A percentile compares a stretch with the other conserved stretches of the same genome.
phyloP scores from a whole-genome alignment of 352 stramenopile genomes.

The Phytophthora boehmeriae region DNA sequence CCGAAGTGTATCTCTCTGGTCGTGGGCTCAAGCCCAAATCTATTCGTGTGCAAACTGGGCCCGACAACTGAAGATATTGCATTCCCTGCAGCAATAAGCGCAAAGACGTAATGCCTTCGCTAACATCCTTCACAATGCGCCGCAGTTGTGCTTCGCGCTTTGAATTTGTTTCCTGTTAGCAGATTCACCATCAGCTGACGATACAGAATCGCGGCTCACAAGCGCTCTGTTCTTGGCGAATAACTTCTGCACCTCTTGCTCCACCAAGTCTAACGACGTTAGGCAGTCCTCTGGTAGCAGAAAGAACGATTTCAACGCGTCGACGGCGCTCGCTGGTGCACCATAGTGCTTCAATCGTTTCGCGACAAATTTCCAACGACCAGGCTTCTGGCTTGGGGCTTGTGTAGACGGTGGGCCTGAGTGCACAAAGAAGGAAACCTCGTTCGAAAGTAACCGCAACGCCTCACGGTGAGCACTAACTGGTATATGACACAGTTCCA shows the following conservation, averaged over 20 bases:
- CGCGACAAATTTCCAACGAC: conserved; percentile 75
- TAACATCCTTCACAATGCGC: conserved; percentile 71
- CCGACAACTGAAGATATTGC: conserved; percentile 63
- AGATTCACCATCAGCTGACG: conserved; percentile 12
- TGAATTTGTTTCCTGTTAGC: conserved; percentile 61
- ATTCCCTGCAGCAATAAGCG: conserved; percentile 74
- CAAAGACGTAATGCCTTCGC: conserved; percentile 68
- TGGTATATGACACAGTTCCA: conserved; percentile 73
- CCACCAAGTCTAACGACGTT: conserved; percentile 67
- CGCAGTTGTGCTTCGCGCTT: conserved; percentile 63
- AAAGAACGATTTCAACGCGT: conserved; percentile 80
- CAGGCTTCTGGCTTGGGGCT: conserved; percentile 62
- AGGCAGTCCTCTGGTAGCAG: conserved; percentile 66
- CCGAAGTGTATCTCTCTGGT: conserved; percentile 77
- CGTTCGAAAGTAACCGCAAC: conserved; percentile 79
- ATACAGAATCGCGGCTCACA: conserved; percentile 25
- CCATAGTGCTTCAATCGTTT: conserved; percentile 76
- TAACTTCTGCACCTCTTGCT: conserved; percentile 68
- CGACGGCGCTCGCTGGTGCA: conserved; percentile 48
- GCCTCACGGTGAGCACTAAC: conserved; percentile 61
- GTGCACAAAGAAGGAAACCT: conserved; percentile 73
- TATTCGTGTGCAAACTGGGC: conserved; percentile 66
- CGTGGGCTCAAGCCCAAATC: conserved; percentile 80
- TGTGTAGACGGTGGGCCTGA: conserved; percentile 60
- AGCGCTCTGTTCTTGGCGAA: conserved; percentile 50